These are phyloP conservation scores for Gynochthodes officinalis DNA, from an alignment of 257 asterid species.

Conservation along the genomic window DNA sequence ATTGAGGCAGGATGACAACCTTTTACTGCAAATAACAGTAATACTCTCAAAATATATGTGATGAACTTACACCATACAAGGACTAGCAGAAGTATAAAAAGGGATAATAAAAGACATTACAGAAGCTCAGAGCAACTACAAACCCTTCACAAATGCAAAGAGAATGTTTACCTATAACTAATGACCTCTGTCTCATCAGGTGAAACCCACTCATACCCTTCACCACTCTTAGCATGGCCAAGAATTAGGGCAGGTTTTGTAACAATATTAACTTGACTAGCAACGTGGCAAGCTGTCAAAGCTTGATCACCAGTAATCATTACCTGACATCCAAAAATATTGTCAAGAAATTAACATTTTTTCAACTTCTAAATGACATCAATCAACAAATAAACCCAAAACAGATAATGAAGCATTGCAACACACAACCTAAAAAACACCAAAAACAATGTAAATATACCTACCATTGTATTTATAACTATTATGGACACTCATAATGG, in stretches of 20 bases:
- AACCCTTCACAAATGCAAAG: conserved; percentile 11
- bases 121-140: conserved; percentile 4
- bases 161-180: conserved; percentile 49
- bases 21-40: neutral
- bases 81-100: neutral
- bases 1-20: neutral
- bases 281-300: conserved; percentile 98
- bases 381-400: neutral
- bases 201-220: conserved; percentile 79
- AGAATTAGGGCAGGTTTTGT: conserved; percentile 86
- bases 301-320: conserved; percentile 99
- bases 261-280: conserved; percentile 86
- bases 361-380: neutral
- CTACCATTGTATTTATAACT: neutral
- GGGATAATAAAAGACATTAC: neutral
- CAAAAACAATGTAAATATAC: neutral
- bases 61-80: neutral
- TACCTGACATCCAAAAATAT: conserved; percentile 46
- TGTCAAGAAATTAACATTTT: neutral
- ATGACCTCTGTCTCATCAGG: conserved; percentile 69
- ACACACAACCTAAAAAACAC: neutral
- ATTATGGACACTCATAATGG: neutral
- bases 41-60: neutral
- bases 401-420: neutral
- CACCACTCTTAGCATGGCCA: conserved; percentile 45